Evolutionary conservation across 2,329 filamentous ascomycete genomes (phyloP).

Genomic region (Hawksworthiomyces lignivorus): DNA sequence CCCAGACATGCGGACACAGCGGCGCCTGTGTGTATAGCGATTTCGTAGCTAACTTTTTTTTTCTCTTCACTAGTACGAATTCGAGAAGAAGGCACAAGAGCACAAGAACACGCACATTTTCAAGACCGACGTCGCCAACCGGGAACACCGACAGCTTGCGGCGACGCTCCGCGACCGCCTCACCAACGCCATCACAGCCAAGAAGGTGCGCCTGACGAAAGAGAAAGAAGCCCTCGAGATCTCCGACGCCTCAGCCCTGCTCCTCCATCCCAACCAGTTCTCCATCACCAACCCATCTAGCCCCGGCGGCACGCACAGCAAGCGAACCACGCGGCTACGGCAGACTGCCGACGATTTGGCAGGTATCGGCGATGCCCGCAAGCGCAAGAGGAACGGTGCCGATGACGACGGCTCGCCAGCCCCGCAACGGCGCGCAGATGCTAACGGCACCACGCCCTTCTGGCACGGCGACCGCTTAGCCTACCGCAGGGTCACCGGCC

Average conservation of each 20-base stretch:
- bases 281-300: slow-evolving; percentile 57
- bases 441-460: slow-evolving; percentile 50
- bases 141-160: slow-evolving; percentile 52
- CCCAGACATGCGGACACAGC: too few relatives aligned
- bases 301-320: slow-evolving; percentile 54
- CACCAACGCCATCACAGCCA: slow-evolving; percentile 56
- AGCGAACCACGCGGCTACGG: slow-evolving; percentile 54
- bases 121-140: slow-evolving; percentile 53
- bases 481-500: slow-evolving; percentile 47
- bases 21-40: too few relatives aligned
- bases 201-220: slow-evolving; percentile 55
- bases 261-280: slow-evolving; percentile 62
- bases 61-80: slow-evolving; percentile 48
- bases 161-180: slow-evolving; percentile 58
- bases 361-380: slow-evolving; percentile 49
- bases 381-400: slow-evolving; percentile 51
- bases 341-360: slow-evolving; percentile 53
- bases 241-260: slow-evolving; percentile 55
- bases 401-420: slow-evolving; percentile 56
- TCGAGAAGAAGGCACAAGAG: slow-evolving; percentile 53
- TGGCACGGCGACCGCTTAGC: slow-evolving; percentile 56
- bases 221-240: slow-evolving; percentile 64
- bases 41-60: too few relatives aligned
- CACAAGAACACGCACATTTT: slow-evolving; percentile 53
- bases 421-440: slow-evolving; percentile 49